Evolutionary conservation across 495 filamentous ascomycete genomes (phyloP), one percentile per base, ranked within the genome.

Genomic region (Neurospora sp.): DNA sequence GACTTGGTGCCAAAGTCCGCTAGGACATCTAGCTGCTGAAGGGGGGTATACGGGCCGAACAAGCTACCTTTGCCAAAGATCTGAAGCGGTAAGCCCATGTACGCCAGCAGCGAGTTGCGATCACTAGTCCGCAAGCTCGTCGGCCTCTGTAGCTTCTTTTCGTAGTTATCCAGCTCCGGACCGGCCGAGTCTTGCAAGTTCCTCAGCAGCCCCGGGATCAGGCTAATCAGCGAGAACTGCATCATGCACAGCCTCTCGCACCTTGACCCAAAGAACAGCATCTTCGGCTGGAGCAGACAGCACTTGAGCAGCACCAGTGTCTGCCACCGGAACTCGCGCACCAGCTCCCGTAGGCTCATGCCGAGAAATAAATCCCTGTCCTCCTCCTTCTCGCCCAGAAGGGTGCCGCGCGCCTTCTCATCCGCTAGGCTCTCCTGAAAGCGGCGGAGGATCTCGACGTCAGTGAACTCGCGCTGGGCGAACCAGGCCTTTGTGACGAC

Each of bases 241-340:
- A 97, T 94, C 93, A 98, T 95, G 88, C 96, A 99, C 69, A 99
- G 82, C 41, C 92, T 87, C 79, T 99, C 96, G 79, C 96, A 98
- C 72, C 94, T 89, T 12, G 94, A 92, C 53, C 96, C 96, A 77
- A 98, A 99, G 84, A 99, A 98, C 42, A 99, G 90, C 94, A 98
- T 99, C 95, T 98, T 99, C 39, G 95, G 96, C 78, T 99, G 95
- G 75, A 99, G 82, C 75, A 99, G 83, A 78, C 92, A 89, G 78
- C 92, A 96, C 83, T 99, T 99, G 74, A 99, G 91, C 70, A 99
- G 84, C 38, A 99, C 93, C 74, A 99, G 80, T 8, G 94, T 97
- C 86, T 98, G 94, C 81, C 92, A 91, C 79, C 91, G 92, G 81
- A 96, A 99, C 80, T 98, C 92, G 79, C 94, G 90, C 42, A 98